Evolutionary conservation across 164 flowering plant genomes (phyloP).

Genomic region (Magnolia officinalis): DNA sequence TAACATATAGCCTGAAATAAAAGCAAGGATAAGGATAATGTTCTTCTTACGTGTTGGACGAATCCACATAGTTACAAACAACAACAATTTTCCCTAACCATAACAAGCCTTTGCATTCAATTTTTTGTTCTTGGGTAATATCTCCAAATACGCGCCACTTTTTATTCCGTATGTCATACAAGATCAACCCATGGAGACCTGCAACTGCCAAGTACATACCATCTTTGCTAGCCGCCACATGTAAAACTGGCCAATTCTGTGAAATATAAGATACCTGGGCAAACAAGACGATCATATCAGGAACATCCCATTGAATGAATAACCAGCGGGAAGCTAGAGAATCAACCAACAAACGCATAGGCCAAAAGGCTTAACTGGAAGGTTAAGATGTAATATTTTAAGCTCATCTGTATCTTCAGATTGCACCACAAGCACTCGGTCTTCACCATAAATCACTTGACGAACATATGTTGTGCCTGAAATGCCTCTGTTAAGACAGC

Average conservation of each 20-base stretch:
- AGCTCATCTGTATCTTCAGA: slow-evolving; percentile 93
- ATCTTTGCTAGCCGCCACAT: slow-evolving; percentile 91
- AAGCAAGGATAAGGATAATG: slow-evolving; percentile 8
- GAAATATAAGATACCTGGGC: slow-evolving; percentile 87
- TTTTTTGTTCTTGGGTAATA: slow-evolving; percentile 88
- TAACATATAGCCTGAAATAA: background rate
- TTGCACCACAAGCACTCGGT: slow-evolving; percentile 86
- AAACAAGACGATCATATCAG: slow-evolving; percentile 16
- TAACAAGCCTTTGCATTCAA: slow-evolving; percentile 89
- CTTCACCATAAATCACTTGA: slow-evolving; percentile 93
- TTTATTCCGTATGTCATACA: slow-evolving; percentile 77
- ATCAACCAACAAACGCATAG: slow-evolving; percentile 7
- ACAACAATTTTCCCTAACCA: slow-evolving; percentile 97
- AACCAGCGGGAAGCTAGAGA: background rate
- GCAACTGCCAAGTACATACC: slow-evolving; percentile 96
- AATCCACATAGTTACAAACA: slow-evolving; percentile 79
- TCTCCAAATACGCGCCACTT: slow-evolving; percentile 97
- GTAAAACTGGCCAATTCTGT: slow-evolving; percentile 96
- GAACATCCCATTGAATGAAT: background rate
- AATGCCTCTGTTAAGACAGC: slow-evolving; percentile 89
- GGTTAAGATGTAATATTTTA: slow-evolving; percentile 76
- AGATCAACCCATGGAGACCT: slow-evolving; percentile 86
- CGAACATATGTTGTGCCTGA: slow-evolving; percentile 79
- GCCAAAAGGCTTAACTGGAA: slow-evolving; percentile 72
- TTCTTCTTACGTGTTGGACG: slow-evolving; percentile 83